Base-by-base conservation (phyloP, 768 basidiomycete genomes). In the Auricularia sp. region DNA sequence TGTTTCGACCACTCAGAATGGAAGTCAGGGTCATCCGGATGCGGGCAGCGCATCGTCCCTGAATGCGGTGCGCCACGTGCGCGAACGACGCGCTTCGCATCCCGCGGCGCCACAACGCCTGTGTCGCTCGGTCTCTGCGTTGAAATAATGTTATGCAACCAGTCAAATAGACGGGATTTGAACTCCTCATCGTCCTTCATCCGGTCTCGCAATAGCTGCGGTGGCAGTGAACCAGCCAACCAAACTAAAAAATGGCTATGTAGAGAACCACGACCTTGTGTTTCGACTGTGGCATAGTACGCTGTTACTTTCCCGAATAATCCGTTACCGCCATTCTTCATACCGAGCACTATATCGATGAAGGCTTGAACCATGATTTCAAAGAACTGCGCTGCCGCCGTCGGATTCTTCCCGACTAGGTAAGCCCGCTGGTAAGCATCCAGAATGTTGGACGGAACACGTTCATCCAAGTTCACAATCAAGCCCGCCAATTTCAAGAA, bases 221-320 rank as follows among this genome's bases (percentile, higher is more conserved):
- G 64, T 14, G 44, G 36, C 18, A 54, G 64, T 16, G 61, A 18
- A 14, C 64, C 64, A 24, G 47, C 54, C 8, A 64, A 24, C 64
- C 64, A 64, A n/a, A 64, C 44, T 8, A 64, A 37, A 16, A 64
- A 14, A 35, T 64, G 64, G 5, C 18, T 8, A 21, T 64, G 64
- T 18, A 64, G 54, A 13, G 54, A 61, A 3, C 64, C 64, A 14
- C 54, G 47, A 5, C 64, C 64, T 35, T 64, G 64, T 11, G 64
- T 36, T 51, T 64, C 64, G 37, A 64, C 64, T 2, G 37, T 42
- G 18, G 54, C 64, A 42, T 64, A 64, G 36, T 64, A 64, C 3
- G 44, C 64, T 1, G 29, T 3, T 21, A 29, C 33, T 8, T 64
- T 54, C 2, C 64, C 64, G 37, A 64, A 64, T 8, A 64, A 18